Conservation (phyloP, 257 asterid genomes). For the Striga asiatica region DNA sequence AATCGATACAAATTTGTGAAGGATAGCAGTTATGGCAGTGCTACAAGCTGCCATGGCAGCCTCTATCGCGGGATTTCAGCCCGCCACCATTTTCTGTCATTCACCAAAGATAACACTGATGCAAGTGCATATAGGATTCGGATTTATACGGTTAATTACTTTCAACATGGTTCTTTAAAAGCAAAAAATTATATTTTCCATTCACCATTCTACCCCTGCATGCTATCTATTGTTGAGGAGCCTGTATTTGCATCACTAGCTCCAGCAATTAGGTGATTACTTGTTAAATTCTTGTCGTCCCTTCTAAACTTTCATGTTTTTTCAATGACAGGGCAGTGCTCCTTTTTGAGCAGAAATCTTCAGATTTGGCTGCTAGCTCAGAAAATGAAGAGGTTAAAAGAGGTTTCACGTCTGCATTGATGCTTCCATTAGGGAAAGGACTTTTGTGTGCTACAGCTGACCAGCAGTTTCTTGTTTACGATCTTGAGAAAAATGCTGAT, state of each 20-base stretch:
- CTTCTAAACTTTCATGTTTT: slow-evolving; percentile 11
- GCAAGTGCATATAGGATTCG: neutral
- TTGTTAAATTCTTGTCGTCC: neutral
- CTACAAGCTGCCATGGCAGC: too few species aligned
- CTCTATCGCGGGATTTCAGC: too few species aligned
- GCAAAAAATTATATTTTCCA: neutral
- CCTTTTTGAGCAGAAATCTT: slow-evolving; percentile 77
- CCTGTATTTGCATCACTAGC: neutral
- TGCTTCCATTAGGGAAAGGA: slow-evolving; percentile 73
- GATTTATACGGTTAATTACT: neutral
- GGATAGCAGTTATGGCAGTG: too few species aligned
- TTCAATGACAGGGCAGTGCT: slow-evolving; percentile 51
- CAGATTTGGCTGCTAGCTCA: slow-evolving; percentile 57
- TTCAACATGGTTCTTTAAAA: slow-evolving; percentile 1
- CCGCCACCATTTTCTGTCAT: too few species aligned
- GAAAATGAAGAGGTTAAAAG: slow-evolving; percentile 67
- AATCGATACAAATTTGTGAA: too few species aligned
- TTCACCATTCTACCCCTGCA: neutral
- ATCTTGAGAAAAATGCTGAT: slow-evolving; percentile 35
- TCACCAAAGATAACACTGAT: too few species aligned
- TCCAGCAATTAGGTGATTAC: neutral
- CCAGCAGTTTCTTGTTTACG: slow-evolving; percentile 87
- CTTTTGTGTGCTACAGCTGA: slow-evolving; percentile 85
- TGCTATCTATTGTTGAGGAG: neutral
- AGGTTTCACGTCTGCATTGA: slow-evolving; percentile 73